These are phyloP conservation scores for Violaceomyces palustris DNA, from an alignment of 1,284 basidiomycete genomes.

Conservation along the genomic window DNA sequence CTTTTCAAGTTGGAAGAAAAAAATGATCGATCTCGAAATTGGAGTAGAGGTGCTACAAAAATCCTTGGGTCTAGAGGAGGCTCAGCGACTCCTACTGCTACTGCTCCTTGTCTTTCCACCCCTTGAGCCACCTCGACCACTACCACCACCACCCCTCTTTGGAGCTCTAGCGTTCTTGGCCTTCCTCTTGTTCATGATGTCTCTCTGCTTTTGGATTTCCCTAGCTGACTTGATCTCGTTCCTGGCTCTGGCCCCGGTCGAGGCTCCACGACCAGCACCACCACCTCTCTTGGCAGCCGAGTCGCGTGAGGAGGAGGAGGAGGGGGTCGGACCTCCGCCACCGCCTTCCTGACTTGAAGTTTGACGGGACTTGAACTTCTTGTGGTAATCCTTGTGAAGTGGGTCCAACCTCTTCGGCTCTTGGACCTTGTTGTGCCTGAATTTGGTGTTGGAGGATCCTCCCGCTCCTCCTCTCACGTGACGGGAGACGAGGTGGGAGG, in stretches of 20 bases:
- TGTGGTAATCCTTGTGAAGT: constrained; percentile 11
- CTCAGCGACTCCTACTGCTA: too few relatives aligned
- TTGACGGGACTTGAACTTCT: constrained; percentile 32
- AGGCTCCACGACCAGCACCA: not conserved
- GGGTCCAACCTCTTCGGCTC: constrained; percentile 29
- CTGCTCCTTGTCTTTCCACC: too few relatives aligned
- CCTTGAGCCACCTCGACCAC: not conserved
- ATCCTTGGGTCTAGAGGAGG: too few relatives aligned
- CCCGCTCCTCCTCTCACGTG: constrained; percentile 5
- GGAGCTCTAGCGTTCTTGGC: constrained; percentile 47
- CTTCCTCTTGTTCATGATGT: constrained; percentile 28
- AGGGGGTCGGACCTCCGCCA: not conserved
- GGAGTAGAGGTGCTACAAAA: too few relatives aligned
- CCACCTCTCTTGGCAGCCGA: not conserved
- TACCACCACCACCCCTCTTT: constrained; percentile 7
- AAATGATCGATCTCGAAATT: too few relatives aligned
- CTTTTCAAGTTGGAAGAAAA: too few relatives aligned
- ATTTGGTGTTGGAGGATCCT: constrained; percentile 56
- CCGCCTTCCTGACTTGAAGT: constrained; percentile 11
- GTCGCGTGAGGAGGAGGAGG: not conserved
- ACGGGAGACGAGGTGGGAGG: constrained; percentile 5
- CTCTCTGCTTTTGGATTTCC: constrained; percentile 42
- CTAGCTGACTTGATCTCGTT: constrained; percentile 41
- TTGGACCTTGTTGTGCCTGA: constrained; percentile 34
- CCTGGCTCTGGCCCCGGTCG: constrained; percentile 4